Evolutionary conservation across 805 yeast species (phyloP), one percentile per base, ranked within the genome.

Genomic region (Ogataea siamensis): DNA sequence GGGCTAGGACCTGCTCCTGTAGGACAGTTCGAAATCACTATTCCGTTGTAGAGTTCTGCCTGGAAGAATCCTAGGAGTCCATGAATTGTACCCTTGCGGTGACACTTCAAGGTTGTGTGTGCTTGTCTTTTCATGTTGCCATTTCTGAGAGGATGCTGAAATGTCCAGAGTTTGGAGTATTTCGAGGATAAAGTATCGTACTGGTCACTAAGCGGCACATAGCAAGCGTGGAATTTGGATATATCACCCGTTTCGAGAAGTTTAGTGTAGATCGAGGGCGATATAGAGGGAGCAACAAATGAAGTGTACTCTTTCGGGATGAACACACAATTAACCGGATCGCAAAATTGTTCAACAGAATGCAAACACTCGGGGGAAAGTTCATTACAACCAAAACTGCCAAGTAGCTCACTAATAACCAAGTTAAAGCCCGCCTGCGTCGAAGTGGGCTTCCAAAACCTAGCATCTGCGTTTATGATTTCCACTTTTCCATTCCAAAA

Each of bases 341-440:
- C 70, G 50, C 71, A 42, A 49, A 54, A 49, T 32, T 52, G 46
- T 35, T 73, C 71, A 12, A 69, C 51, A 1, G 70, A 62, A 30
- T 64, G 66, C 3, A 87, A 58, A 41, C 93, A 80, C 57, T 89
- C 98, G 0, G 98, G 97, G 7, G 86, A 73, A 12, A 87, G 67
- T 56, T 89, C 97, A 59, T 89, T 91, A 58, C 94, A 91, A 4
- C 95, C 97, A 63, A 91, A 84, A 11, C 95, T 85, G 5, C 97
- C 97, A 18, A 89, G 60, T 6, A 91, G 64, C 57, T 89, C 97
- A 29, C 94, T 83, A 1, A 91, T 70, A 7, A 88, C 72, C 28
- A 89, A 52, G 53, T 84, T 73, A 39, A 72, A 69, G 12, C 65
- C 63, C 9, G 55, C 44, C 46, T 47, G 3, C 67, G 35, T 24